These are phyloP conservation scores for Umbelopsis isabellina DNA, from an alignment of 192 early-diverging fungal genomes.

Conservation along the genomic window DNA sequence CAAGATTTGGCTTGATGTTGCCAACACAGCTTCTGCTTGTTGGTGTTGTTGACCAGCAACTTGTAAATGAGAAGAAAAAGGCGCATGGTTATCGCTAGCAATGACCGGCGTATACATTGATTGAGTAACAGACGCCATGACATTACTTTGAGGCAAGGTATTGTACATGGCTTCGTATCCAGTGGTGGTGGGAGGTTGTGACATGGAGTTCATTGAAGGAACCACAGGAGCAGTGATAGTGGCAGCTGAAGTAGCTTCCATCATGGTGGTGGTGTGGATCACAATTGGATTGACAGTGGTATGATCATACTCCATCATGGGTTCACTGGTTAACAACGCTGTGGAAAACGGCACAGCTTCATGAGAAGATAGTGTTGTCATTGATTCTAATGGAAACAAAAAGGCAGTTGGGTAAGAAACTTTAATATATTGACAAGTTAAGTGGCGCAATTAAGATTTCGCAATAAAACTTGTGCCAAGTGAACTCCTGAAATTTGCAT, in stretches of 20 bases:
- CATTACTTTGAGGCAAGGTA: background rate
- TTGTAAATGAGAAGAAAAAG: background rate
- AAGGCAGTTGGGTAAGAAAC: background rate
- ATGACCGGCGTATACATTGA: conserved; percentile 14
- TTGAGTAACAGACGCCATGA: background rate
- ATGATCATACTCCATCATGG: conserved; percentile 13
- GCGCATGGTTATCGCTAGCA: conserved; percentile 8
- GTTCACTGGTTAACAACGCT: conserved; percentile 1
- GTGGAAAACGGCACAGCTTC: background rate
- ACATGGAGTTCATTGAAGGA: conserved; percentile 2
- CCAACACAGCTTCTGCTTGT: conserved; percentile 10
- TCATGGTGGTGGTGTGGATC: background rate
- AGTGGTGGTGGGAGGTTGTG: background rate
- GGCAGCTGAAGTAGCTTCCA: background rate
- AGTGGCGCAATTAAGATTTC: background rate
- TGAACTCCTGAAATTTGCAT: background rate
- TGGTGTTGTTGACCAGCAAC: conserved; percentile 23
- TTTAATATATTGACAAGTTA: background rate
- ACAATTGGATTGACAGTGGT: background rate
- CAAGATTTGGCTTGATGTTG: background rate
- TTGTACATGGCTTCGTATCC: background rate
- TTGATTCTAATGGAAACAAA: background rate
- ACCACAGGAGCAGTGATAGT: conserved; percentile 9
- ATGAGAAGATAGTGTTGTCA: background rate
- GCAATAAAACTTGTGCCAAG: background rate